phyloP scores from a whole-genome alignment of 768 basidiomycete genomes.

The Termitomyces sp. region DNA sequence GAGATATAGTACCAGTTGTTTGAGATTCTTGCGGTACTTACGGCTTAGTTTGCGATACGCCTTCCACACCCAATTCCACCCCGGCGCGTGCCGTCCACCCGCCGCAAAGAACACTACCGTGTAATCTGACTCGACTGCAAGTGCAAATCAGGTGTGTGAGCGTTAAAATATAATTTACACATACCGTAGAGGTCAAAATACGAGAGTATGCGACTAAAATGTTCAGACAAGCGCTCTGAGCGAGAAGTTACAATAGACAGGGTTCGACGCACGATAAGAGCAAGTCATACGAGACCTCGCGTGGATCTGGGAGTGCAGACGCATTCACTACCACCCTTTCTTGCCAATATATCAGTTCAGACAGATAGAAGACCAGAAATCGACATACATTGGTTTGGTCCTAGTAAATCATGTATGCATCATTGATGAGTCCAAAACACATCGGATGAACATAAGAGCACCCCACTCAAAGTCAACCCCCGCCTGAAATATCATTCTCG shows the following conservation, averaged over 20 bases:
- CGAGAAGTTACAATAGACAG: slow-evolving; percentile 1
- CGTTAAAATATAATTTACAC: slow-evolving; percentile 11
- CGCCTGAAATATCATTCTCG: slow-evolving; percentile 78
- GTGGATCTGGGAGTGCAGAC: slow-evolving; percentile 78
- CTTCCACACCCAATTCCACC: slow-evolving; percentile 92
- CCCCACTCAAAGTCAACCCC: slow-evolving; percentile 87
- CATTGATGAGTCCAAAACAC: not conserved
- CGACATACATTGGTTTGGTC: slow-evolving; percentile 78
- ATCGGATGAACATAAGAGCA: not conserved
- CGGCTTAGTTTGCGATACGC: slow-evolving; percentile 76
- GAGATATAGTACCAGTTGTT: slow-evolving; percentile 51
- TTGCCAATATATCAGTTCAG: slow-evolving; percentile 12
- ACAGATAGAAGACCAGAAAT: slow-evolving; percentile 4
- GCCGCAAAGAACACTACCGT: slow-evolving; percentile 85
- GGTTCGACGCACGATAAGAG: slow-evolving; percentile 55
- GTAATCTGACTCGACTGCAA: slow-evolving; percentile 83
- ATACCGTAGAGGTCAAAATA: slow-evolving; percentile 80
- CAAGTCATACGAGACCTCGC: slow-evolving; percentile 69
- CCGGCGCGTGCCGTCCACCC: slow-evolving; percentile 66
- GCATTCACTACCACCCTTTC: slow-evolving; percentile 78
- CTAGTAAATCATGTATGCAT: slow-evolving; percentile 29
- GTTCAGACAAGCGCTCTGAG: slow-evolving; percentile 1
- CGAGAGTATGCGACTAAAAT: slow-evolving; percentile 60
- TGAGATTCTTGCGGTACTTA: slow-evolving; percentile 86
- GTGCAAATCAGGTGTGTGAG: not conserved